Evolutionary conservation across 257 asterid genomes (phyloP).

Genomic region (Petunia axillaris): DNA sequence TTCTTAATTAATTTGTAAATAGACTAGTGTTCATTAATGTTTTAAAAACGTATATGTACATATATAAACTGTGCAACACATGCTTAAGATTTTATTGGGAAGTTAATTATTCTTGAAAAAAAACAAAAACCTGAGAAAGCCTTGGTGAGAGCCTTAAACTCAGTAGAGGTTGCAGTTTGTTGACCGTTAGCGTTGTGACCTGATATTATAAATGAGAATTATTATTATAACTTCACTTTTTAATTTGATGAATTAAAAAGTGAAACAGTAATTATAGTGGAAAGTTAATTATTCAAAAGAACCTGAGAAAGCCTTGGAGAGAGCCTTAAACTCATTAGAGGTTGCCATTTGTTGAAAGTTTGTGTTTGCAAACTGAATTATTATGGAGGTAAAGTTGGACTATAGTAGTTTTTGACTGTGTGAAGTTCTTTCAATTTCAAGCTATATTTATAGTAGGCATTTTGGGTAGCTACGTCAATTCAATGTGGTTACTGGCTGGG

Average conservation of each 20-base stretch:
- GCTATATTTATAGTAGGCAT: not conserved
- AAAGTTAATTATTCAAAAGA: not conserved
- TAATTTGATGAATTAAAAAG: too few relatives aligned
- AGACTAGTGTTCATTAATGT: not conserved
- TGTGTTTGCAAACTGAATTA: not conserved
- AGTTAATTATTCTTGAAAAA: not conserved
- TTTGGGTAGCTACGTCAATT: not conserved
- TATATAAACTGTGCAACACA: not conserved
- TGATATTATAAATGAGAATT: too few relatives aligned
- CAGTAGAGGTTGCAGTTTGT: conserved; percentile 58
- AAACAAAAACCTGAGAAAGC: conserved; percentile 64
- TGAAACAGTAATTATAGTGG: too few relatives aligned
- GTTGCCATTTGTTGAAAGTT: conserved; percentile 44
- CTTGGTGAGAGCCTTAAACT: conserved; percentile 54
- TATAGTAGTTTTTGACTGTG: not conserved
- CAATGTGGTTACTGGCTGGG: not conserved
- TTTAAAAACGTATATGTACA: not conserved
- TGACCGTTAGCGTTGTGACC: too few relatives aligned
- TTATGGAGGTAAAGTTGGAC: not conserved
- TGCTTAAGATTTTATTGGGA: too few relatives aligned
- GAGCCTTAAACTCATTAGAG: conserved; percentile 54
- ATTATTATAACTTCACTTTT: too few relatives aligned
- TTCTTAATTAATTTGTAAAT: too few relatives aligned
- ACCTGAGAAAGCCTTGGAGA: conserved; percentile 75
- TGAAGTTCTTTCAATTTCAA: not conserved